A percentile compares a stretch with the other conserved stretches of the same genome.
phyloP scores from a whole-genome alignment of 345 rosid genomes.

The Citrus maxima region DNA sequence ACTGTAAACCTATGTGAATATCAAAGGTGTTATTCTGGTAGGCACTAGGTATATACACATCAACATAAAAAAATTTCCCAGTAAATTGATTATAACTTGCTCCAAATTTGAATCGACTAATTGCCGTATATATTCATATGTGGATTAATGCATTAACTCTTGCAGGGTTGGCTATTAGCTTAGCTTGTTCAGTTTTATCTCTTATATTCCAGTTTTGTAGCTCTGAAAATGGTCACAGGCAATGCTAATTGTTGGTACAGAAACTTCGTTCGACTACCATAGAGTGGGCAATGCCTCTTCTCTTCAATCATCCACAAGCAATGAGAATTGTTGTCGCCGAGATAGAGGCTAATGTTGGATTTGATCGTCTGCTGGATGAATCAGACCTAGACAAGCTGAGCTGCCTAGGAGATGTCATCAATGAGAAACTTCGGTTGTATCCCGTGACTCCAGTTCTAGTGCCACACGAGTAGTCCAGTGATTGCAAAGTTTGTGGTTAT shows the following conservation, averaged over 20 bases:
- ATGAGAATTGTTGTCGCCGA: conserved; percentile 17
- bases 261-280: conserved; percentile 27
- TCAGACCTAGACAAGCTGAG: conserved; percentile 16
- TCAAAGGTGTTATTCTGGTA: conserved; percentile 5
- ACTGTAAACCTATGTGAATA: no score
- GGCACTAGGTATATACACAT: background rate
- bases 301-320: conserved; percentile 31
- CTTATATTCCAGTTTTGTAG: no score
- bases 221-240: conserved; percentile 7
- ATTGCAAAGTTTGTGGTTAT: conserved; percentile 24
- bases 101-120: background rate
- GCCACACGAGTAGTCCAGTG: conserved; percentile 23
- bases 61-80: no score
- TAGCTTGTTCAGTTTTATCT: background rate
- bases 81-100: background rate
- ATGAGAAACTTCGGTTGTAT: conserved; percentile 20
- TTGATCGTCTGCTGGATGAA: conserved; percentile 22
- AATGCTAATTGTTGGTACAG: conserved; percentile 25
- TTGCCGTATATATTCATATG: no score
- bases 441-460: conserved; percentile 29
- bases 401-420: conserved; percentile 18
- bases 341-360: conserved; percentile 18
- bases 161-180: background rate
- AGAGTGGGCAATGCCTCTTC: conserved; percentile 40
- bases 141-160: no score